phyloP scores from a whole-genome alignment of 306 rosid species.

The Dalbergia cochinchinensis region DNA sequence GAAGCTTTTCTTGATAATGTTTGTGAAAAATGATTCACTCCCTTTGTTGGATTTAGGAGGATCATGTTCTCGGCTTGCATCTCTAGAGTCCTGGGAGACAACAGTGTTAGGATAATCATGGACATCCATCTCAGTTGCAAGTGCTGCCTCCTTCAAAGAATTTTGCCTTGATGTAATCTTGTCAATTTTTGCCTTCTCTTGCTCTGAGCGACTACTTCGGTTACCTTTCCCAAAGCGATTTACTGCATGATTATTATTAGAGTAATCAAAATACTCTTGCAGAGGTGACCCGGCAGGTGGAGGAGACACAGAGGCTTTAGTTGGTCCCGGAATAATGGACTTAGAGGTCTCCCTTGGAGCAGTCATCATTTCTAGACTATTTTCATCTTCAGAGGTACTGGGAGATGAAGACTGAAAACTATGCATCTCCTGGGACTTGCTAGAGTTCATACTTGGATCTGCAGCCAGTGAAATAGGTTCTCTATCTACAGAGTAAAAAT shows the following conservation, averaged over 20 bases:
- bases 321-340: slow-evolving; percentile 57
- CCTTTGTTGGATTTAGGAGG: slow-evolving; percentile 72
- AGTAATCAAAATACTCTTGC: slow-evolving; percentile 78
- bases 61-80: slow-evolving; percentile 69
- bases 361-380: slow-evolving; percentile 64
- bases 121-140: slow-evolving; percentile 95
- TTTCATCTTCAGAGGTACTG: slow-evolving; percentile 79
- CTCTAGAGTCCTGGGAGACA: slow-evolving; percentile 78
- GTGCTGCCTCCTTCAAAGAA: slow-evolving; percentile 80
- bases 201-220: slow-evolving; percentile 90
- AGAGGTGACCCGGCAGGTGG: slow-evolving; percentile 90
- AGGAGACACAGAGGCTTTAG: slow-evolving; percentile 60
- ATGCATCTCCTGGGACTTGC: slow-evolving; percentile 73
- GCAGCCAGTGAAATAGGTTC: slow-evolving; percentile 63
- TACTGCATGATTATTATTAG: slow-evolving; percentile 63
- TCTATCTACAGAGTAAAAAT: slow-evolving; percentile 83
- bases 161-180: slow-evolving; percentile 79
- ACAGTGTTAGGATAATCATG: slow-evolving; percentile 79
- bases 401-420: slow-evolving; percentile 81
- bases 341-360: slow-evolving; percentile 58
- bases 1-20: slow-evolving; percentile 91
- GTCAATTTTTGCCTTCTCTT: slow-evolving; percentile 74
- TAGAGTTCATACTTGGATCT: slow-evolving; percentile 53
- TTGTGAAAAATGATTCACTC: slow-evolving; percentile 85
- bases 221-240: slow-evolving; percentile 82